Base-by-base conservation (phyloP, 176 grass and related monocot genomes). In the Zoysia pacifica region DNA sequence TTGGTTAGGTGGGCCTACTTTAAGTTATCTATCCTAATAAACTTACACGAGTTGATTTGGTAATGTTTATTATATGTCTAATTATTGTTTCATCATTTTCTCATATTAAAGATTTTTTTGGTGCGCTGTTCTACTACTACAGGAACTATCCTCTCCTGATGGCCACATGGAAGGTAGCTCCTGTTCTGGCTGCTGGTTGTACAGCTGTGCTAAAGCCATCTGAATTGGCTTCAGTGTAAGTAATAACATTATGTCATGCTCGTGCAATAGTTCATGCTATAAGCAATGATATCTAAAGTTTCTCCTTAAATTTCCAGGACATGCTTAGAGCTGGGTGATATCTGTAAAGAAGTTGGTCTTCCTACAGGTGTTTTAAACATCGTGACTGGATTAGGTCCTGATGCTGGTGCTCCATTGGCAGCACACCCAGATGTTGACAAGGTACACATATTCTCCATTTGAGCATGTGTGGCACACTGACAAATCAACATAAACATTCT, bases 81-180 rank as follows among this genome's bases (percentile, higher is more conserved):
- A 53, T 74, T 47, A 3, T 63, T 20, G 16, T 73, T 63, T 41
- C 12, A 28, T 70, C 16, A 9, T 84, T 9, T 76, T 69, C 16
- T 70, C 70, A n/a, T 66, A 37, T 18, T 55, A 16, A 55, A 19
- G 55, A 58, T 7, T 19, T 58, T 9, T 58, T 58, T 2, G 18
- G 51, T 43, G 46, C 53, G 48, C 58, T 45, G 45, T 38, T 54
- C 55, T 76, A 65, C 14, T 70, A 48, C 65, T 76, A 41, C 72
- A 99, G 96, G 96, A 99, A 99, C 68, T 95, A 99, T 88, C 96
- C 96, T 87, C 87, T 99, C 41, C 63, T 99, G 67, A 99, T 99
- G 96, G 92, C 90, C 86, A 78, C 88, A 80, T 99, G 96, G 96
- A 99, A 99, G 84, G 96, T 99, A 79, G 96, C 96, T 83, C 92